phyloP scores from a whole-genome alignment of 768 basidiomycete genomes.

The Naganishia randhawae region DNA sequence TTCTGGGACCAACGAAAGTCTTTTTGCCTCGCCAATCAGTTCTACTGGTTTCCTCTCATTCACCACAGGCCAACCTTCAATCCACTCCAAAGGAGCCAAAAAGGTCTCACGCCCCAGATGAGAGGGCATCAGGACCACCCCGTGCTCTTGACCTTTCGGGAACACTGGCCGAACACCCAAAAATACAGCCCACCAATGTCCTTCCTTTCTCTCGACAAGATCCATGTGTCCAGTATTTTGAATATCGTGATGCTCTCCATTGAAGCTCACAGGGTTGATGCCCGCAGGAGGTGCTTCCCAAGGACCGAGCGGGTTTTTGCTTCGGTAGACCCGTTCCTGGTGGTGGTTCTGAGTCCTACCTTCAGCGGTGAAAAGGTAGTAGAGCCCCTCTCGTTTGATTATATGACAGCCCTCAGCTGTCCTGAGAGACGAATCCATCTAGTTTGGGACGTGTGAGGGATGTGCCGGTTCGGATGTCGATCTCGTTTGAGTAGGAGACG shows the following conservation, averaged over 20 bases:
- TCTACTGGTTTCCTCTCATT: slow-evolving; percentile 31
- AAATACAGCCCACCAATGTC: slow-evolving; percentile 47
- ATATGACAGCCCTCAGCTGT: slow-evolving; percentile 45
- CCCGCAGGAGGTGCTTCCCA: slow-evolving; percentile 33
- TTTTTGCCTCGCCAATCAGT: slow-evolving; percentile 9
- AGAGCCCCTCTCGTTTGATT: slow-evolving; percentile 38
- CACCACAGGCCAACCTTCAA: slow-evolving; percentile 36
- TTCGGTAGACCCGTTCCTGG: slow-evolving; percentile 45
- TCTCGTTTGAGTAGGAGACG: slow-evolving; percentile 23
- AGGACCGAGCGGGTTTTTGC: slow-evolving; percentile 46
- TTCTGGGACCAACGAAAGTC: background rate
- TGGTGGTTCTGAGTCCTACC: slow-evolving; percentile 40
- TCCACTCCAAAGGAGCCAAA: slow-evolving; percentile 39
- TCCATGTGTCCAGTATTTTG: slow-evolving; percentile 54
- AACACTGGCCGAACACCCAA: slow-evolving; percentile 35
- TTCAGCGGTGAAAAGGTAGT: slow-evolving; percentile 51
- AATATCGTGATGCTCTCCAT: slow-evolving; percentile 45
- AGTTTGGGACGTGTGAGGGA: slow-evolving; percentile 27
- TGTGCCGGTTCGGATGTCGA: slow-evolving; percentile 28
- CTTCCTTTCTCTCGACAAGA: slow-evolving; percentile 48
- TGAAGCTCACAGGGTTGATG: slow-evolving; percentile 35
- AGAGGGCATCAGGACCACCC: slow-evolving; percentile 6
- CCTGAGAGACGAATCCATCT: slow-evolving; percentile 21
- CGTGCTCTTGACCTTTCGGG: background rate
- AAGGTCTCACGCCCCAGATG: slow-evolving; percentile 53